Base-by-base conservation (phyloP, 1,284 basidiomycete species). In the Melampsora larici-populina region DNA sequence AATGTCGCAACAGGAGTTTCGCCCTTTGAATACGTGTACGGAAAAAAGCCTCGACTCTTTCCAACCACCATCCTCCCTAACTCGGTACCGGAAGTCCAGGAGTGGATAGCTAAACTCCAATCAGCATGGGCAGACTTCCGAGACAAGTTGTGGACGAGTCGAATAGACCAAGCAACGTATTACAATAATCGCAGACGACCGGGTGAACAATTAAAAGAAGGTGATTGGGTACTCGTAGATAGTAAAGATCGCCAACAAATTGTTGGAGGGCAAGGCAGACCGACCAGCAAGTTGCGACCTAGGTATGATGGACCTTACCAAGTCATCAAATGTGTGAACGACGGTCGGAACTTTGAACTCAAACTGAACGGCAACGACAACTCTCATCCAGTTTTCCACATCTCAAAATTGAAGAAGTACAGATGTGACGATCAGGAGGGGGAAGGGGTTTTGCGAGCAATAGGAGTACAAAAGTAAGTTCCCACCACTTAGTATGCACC, bases 31-130 rank as follows among this genome's bases (percentile, higher is more conserved):
- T 40, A 80, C 7, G 68, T 78, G 0, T 66, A 75, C 31, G 79
- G 79, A 43, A 74, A 83, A 0, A 80, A 79, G 0, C 85, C 84
- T 15, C 11, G 15, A 46, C 43, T 46, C 3, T 46, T 46, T 13
- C 11, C 43, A 46, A 15, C 43, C 0, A 15, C 43, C 0, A 17
- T 9, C 3, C 43, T 46, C 3, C 11, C 11, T 13, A 46, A 13
- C 11, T 13, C 43, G 11, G 15, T 46, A 9, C 43, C 43, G 6
- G 43, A 46, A 46, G 43, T 46, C 43, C 11, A 46, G 11, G 43
- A 9, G 11, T 46, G 43, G 43, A 0, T 46, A 46, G 43, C 43
- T 46, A 46, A 46, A 15, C 43, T 9, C 15, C 67, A 69, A n/a
- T 29, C 46, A 13, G 9, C 8, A 7, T 69, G 67, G 67, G 43